Evolutionary conservation across 164 flowering plant genomes (phyloP), one percentile per base, ranked within the genome.

Genomic region (Vitis riparia): DNA sequence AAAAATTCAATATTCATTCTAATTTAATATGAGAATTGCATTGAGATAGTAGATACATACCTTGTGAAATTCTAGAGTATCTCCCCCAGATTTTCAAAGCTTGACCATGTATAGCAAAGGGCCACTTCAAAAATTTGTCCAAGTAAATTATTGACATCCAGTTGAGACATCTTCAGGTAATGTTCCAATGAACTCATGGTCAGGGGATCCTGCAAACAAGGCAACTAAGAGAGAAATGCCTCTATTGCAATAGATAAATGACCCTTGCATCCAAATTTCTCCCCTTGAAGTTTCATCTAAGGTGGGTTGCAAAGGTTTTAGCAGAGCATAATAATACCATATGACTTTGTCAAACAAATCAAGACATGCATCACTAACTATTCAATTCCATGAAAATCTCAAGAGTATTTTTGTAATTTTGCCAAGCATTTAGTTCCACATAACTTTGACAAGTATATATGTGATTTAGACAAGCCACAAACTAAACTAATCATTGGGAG

Each of bases 1-100:
- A 57, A 15, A 57, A 16, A 57, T 57, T 17, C 63, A 29, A 32
- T 49, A 62, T 23, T 19, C 12, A 23, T 47, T 13, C 15, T 9
- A 17, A 53, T 23, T n/a, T 37, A n/a, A 57, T 60, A 51, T 23
- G 15, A 65, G 0, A 19, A 73, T 23, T 3, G 37, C 37, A 63
- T 9, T 29, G 10, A 58, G 14, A 47, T 57, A 48, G 30, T 16
- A 60, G 68, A 60, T 32, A 12, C 67, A 67, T 84, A 92, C 99
- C 93, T 91, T 88, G 87, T 96, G 97, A 80, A 93, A 96, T 81
- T 96, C 99, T 51, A 96, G 81, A 27, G 99, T 96, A 75, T 96
- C 99, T 51, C 99, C 98, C 47, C 86, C 92, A 66, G 97, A 77
- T 73, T 96, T 96, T 11, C 97, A 91, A 75, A 96, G 86, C 81